Conservation (phyloP, 1,284 basidiomycete species). For the Lentinus polychrous region DNA sequence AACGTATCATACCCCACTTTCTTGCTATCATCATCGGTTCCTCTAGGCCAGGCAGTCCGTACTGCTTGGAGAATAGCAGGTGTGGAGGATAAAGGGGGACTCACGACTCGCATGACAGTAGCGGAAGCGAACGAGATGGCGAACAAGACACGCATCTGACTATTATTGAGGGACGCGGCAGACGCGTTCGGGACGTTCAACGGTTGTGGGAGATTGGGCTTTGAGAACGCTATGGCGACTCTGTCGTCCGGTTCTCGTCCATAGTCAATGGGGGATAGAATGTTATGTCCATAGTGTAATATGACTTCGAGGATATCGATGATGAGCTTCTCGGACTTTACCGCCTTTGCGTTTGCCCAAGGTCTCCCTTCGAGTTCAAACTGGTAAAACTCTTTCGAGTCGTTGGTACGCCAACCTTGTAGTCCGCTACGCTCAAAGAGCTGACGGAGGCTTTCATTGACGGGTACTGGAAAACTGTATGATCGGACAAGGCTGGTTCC, state of each 20-base stretch:
- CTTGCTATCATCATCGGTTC: conserved; percentile 62
- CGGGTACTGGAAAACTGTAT: conserved; percentile 54
- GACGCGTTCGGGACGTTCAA: conserved; percentile 26
- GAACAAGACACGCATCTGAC: conserved; percentile 41
- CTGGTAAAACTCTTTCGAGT: conserved; percentile 54
- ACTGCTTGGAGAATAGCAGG: conserved; percentile 76
- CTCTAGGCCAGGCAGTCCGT: conserved; percentile 69
- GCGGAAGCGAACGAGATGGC: conserved; percentile 67
- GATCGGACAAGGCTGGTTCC: conserved; percentile 56
- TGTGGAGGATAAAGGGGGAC: conserved; percentile 64
- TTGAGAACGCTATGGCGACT: conserved; percentile 61
- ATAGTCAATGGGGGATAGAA: conserved; percentile 67
- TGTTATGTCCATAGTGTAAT: conserved; percentile 54
- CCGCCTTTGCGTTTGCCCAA: conserved; percentile 61
- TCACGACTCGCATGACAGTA: conserved; percentile 62
- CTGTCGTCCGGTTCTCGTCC: conserved; percentile 70
- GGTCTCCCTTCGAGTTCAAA: conserved; percentile 62
- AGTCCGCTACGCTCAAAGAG: conserved; percentile 44
- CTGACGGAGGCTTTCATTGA: conserved; percentile 45
- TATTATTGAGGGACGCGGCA: conserved; percentile 16
- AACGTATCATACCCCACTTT: conserved; percentile 63
- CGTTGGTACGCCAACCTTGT: conserved; percentile 46
- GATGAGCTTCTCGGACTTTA: conserved; percentile 59
- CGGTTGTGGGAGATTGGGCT: conserved; percentile 28
- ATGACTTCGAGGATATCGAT: conserved; percentile 58